Base-by-base conservation (phyloP, 495 filamentous ascomycete genomes). In the Penicillium tannophilum region DNA sequence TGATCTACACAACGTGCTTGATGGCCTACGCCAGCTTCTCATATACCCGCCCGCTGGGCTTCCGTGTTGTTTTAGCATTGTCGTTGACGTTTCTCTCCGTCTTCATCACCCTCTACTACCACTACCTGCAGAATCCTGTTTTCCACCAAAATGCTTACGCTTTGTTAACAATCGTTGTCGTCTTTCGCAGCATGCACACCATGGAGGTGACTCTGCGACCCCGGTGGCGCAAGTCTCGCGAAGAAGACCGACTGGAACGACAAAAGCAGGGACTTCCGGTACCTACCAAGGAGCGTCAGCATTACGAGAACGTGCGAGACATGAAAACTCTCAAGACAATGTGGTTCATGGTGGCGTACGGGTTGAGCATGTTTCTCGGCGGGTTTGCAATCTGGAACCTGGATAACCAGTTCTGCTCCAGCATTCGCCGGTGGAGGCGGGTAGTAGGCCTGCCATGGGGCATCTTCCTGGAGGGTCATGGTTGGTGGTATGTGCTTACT, bases 1-100 rank as follows among this genome's bases (percentile, higher is more conserved):
- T 98, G 94, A 97, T 98, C 30, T 98, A 98, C 70, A 97, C 93
- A 2, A 95, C 93, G 8, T 95, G 89, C 62, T 73, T 96, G n/a
- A 95, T 97, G 88, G 87, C 80, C 71, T 96, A 88, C 71, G 91
- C 91, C 14, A 90, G 90, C 19, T 94, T 97, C 71, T 86, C 89
- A 10, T 89, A 93, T 73, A 84, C 79, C 6, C 80, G 82, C 58
- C 78, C 90, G 6, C 63, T 66, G 11, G 61, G 55, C n/a, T 76
- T 87, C 36, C 80, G 84, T 8, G 48, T 82, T 5, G 53, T 82
- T 52, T 76, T 97, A 42, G 93, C 78, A 10, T 23, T 82, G 1
- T 78, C 69, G n/a, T 79, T 94, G 31, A 51, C 86, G 33, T 76
- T 76, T 12, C 74, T 96, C 41, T 84, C 89, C 5, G 65, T 88